Percentiles rank a stretch among this genome's conserved stretches.
Evolutionary conservation across 2,329 filamentous ascomycete species (phyloP).

Genomic region (Fusarium sublunatum): DNA sequence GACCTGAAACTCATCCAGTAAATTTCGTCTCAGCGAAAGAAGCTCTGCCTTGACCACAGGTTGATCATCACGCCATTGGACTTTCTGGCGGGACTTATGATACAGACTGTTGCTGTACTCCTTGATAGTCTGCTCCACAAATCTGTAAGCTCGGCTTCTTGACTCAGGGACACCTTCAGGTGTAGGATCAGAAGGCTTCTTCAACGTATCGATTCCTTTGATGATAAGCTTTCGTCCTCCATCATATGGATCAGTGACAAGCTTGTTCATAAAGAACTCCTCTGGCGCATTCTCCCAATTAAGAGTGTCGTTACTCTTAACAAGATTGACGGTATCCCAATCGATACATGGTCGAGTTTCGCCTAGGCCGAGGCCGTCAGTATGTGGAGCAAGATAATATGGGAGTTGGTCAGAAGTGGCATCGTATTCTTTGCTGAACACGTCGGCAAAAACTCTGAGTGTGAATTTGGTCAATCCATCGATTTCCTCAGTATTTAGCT

Average conservation of each 20-base stretch:
- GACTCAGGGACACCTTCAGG: conserved; percentile 65
- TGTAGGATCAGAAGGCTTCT: conserved; percentile 73
- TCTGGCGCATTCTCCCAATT: conserved; percentile 58
- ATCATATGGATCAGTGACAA: conserved; percentile 68
- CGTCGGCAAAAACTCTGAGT: conserved; percentile 78
- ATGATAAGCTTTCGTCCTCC: conserved; percentile 72
- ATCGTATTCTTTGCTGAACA: conserved; percentile 90
- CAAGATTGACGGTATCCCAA: conserved; percentile 66
- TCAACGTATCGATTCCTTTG: conserved; percentile 62
- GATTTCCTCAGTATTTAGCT: conserved; percentile 58
- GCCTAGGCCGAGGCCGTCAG: conserved; percentile 38
- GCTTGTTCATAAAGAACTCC: conserved; percentile 64
- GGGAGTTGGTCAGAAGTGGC: conserved; percentile 72
- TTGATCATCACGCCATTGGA: conserved; percentile 72
- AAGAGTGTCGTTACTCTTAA: conserved; percentile 51
- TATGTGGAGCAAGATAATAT: conserved; percentile 81
- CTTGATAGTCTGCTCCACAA: conserved; percentile 71
- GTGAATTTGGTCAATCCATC: conserved; percentile 77
- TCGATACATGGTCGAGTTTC: conserved; percentile 60
- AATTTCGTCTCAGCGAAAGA: conserved; percentile 82
- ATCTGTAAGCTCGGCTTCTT: conserved; percentile 56
- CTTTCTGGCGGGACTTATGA: conserved; percentile 64
- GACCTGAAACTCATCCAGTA: conserved; percentile 75
- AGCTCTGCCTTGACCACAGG: conserved; percentile 83
- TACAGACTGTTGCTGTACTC: conserved; percentile 86